phyloP scores from a whole-genome alignment of 345 rosid species.

The Citrus glauca region DNA sequence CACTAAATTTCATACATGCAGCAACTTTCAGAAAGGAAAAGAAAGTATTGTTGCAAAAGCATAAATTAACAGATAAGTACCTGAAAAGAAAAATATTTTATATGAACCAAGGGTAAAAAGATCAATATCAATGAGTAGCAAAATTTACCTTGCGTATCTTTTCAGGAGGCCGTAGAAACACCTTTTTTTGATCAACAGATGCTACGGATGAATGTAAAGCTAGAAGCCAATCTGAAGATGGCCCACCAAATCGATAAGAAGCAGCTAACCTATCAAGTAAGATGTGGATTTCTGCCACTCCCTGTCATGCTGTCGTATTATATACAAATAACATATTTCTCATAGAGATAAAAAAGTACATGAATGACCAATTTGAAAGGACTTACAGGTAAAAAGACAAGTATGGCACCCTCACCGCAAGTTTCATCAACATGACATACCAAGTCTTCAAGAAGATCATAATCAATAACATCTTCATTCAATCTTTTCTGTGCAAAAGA shows the following conservation, averaged over 20 bases:
- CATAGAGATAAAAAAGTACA: background rate
- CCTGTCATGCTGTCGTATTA: conserved; percentile 38
- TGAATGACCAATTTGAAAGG: conserved; percentile 4
- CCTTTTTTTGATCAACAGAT: conserved; percentile 68
- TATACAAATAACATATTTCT: conserved; percentile 3
- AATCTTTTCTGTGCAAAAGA: conserved; percentile 58
- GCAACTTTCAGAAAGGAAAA: background rate
- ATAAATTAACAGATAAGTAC: background rate
- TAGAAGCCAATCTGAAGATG: conserved; percentile 78
- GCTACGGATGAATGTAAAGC: conserved; percentile 88
- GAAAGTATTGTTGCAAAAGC: background rate
- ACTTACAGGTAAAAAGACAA: conserved; percentile 83
- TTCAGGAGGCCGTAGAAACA: conserved; percentile 69
- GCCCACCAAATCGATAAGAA: conserved; percentile 81
- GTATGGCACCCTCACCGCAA: conserved; percentile 73
- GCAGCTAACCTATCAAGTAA: conserved; percentile 73
- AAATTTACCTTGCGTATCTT: conserved; percentile 69
- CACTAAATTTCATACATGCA: background rate
- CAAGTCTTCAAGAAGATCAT: conserved; percentile 89
- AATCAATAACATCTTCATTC: conserved; percentile 82
- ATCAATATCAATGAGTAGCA: background rate
- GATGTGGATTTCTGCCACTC: conserved; percentile 68
- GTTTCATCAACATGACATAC: conserved; percentile 81
- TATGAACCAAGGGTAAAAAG: background rate
- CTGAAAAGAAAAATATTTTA: background rate